Percentiles rank a stretch among this genome's conserved stretches.
phyloP scores from a whole-genome alignment of 371 early-diverging fungal species.

The Nosema granulosis region DNA sequence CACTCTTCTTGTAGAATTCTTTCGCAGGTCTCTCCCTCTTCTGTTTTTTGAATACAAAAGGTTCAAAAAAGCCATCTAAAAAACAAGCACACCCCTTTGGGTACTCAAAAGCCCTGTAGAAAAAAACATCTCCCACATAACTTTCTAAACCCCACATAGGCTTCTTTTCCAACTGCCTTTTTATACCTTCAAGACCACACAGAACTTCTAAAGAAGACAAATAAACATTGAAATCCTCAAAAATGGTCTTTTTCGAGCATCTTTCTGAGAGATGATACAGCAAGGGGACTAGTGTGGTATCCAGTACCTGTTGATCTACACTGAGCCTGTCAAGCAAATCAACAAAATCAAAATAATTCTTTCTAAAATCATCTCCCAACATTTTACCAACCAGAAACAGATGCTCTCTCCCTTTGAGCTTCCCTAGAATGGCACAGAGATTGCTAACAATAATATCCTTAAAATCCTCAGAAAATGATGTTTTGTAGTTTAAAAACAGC shows the following conservation, averaged over 20 bases:
- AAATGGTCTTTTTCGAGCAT: background rate
- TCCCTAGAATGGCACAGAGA: background rate
- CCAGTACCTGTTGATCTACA: background rate
- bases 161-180: background rate
- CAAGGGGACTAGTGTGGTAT: background rate
- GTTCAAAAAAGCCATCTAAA: constrained; percentile 48
- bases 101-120: constrained; percentile 1
- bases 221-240: background rate
- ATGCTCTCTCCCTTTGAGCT: background rate
- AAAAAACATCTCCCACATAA: background rate
- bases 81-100: constrained; percentile 11
- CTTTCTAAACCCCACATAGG: background rate
- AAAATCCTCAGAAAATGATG: background rate
- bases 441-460: background rate
- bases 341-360: background rate
- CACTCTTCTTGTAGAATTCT: background rate
- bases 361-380: background rate
- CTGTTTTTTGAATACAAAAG: constrained; percentile 29
- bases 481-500: background rate
- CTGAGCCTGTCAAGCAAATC: background rate
- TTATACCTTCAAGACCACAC: background rate
- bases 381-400: background rate
- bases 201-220: background rate
- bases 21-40: background rate
- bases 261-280: background rate